Conservation (phyloP, 495 filamentous ascomycete genomes). For the Penicillium robsamsonii region DNA sequence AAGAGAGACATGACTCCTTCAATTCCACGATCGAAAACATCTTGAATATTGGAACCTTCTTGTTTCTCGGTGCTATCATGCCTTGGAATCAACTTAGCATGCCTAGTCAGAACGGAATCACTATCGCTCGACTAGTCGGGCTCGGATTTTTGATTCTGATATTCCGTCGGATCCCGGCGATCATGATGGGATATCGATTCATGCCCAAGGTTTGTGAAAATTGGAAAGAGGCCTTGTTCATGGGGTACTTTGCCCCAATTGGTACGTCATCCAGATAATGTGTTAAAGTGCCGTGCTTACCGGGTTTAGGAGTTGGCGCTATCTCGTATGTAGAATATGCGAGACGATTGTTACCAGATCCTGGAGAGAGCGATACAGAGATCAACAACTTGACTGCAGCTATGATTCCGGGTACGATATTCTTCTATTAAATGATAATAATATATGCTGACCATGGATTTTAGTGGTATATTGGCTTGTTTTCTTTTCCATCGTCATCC, state of each 20-base stretch:
- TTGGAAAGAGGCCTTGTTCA: conserved; percentile 43
- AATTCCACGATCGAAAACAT: conserved; percentile 35
- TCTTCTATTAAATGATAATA: too few relatives aligned
- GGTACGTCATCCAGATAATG: conserved; percentile 19
- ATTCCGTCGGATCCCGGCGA: conserved; percentile 39
- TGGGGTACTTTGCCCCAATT: conserved; percentile 44
- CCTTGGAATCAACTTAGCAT: conserved; percentile 38
- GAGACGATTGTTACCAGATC: conserved; percentile 51
- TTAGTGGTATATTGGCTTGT: conserved; percentile 58
- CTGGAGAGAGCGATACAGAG: conserved; percentile 48
- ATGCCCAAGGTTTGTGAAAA: conserved; percentile 35
- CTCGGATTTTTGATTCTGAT: conserved; percentile 35
- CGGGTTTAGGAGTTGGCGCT: conserved; percentile 32
- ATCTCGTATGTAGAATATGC: conserved; percentile 51
- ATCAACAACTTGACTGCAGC: conserved; percentile 50
- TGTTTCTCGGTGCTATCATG: conserved; percentile 44
- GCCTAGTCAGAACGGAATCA: conserved; percentile 31
- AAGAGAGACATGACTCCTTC: conserved; percentile 40
- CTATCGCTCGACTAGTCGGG: conserved; percentile 28
- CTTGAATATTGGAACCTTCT: conserved; percentile 43
- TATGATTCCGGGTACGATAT: conserved; percentile 41
- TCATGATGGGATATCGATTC: conserved; percentile 38
- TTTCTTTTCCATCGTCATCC: conserved; percentile 56
- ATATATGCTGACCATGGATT: background rate
- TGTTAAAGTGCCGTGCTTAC: conserved; percentile 6